phyloP scores from a whole-genome alignment of 768 basidiomycete species.

The Coprinopsis strossmayeri region DNA sequence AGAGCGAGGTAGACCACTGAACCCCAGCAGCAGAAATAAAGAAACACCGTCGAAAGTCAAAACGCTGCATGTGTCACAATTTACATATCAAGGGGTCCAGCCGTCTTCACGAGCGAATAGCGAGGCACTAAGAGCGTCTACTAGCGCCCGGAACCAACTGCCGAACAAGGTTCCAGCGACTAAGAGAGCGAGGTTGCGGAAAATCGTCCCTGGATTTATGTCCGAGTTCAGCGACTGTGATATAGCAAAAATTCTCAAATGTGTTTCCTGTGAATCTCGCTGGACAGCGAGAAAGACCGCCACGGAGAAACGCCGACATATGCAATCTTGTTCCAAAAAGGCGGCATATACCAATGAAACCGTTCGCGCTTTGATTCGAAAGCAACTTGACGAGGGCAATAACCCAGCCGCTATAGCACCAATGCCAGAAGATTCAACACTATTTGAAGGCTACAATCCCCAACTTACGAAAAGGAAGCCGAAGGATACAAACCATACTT shows the following conservation, averaged over 20 bases:
- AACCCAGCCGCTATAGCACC: no score
- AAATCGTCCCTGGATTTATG: conserved; percentile 11
- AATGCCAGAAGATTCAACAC: no score
- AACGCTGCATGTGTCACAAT: conserved; percentile 1
- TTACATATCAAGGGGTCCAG: not conserved
- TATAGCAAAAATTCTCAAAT: conserved; percentile 43
- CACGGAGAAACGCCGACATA: conserved; percentile 59
- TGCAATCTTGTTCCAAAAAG: conserved; percentile 64
- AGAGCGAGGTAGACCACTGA: no score
- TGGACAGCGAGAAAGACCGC: conserved; percentile 71
- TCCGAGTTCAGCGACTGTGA: conserved; percentile 40
- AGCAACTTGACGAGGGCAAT: no score
- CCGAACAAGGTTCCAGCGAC: not conserved
- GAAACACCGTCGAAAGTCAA: not conserved
- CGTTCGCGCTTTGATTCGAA: conserved; percentile 41
- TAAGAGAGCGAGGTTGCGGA: conserved; percentile 10
- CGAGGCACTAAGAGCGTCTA: not conserved
- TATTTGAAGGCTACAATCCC: conserved; percentile 4
- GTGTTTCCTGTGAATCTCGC: conserved; percentile 53
- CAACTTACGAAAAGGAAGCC: no score
- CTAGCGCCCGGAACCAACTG: no score
- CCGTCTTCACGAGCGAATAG: not conserved
- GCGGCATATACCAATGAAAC: conserved; percentile 47
- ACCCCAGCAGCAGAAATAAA: no score
- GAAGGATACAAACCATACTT: no score